phyloP scores from a whole-genome alignment of 1,139 yeast genomes.

The Hansenula lynferdii region DNA sequence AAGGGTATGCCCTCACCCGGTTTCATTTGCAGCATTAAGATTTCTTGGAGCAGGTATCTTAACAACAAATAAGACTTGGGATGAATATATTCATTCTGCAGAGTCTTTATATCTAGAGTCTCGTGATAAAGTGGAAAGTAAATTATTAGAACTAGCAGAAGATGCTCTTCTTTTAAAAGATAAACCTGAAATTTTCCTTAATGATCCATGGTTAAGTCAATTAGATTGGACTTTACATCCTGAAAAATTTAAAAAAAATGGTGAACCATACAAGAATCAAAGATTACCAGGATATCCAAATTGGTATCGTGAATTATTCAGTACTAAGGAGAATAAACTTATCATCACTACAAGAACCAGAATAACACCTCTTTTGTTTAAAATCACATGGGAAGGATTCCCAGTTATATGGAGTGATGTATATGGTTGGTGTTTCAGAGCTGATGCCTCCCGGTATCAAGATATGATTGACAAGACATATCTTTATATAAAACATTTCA shows the following conservation, averaged over 20 bases:
- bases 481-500: conserved; percentile 17
- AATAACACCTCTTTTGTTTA: conserved; percentile 68
- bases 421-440: conserved; percentile 88
- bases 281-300: conserved; percentile 88
- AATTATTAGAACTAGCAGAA: conserved; percentile 55
- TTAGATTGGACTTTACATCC: conserved; percentile 80
- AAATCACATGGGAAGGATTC: conserved; percentile 79
- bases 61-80: conserved; percentile 79
- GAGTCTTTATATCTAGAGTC: conserved; percentile 64
- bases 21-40: conserved; percentile 83
- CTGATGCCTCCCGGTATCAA: conserved; percentile 33
- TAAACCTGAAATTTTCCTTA: conserved; percentile 23
- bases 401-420: conserved; percentile 78
- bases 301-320: conserved; percentile 81
- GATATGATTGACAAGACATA: conserved; percentile 51
- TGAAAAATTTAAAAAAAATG: conserved; percentile 59
- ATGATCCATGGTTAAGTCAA: conserved; percentile 88
- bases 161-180: conserved; percentile 45
- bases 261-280: conserved; percentile 73
- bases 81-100: conserved; percentile 59
- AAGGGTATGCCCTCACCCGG: conserved; percentile 83
- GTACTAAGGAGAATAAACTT: conserved; percentile 39
- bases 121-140: conserved; percentile 50
- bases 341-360: conserved; percentile 70
- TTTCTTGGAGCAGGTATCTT: conserved; percentile 73